These are phyloP conservation scores for Chaetomidium leptoderma DNA, from an alignment of 495 filamentous ascomycete species.

Conservation along the genomic window DNA sequence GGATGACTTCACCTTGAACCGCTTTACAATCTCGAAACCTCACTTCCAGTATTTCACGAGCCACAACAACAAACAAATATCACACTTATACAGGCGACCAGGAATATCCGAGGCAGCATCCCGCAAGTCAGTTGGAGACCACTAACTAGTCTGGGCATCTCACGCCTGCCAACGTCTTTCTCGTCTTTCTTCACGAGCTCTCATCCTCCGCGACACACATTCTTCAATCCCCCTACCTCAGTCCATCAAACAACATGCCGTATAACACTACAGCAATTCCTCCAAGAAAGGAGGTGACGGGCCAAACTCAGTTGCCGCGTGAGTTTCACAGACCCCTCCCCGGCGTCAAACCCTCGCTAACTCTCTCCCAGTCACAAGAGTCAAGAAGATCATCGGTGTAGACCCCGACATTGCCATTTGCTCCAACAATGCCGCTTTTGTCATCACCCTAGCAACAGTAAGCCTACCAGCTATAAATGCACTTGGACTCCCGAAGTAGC, in stretches of 20 bases:
- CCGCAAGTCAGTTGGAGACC: no score
- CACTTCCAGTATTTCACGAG: no score
- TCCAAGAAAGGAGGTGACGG: conserved; percentile 75
- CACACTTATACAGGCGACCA: no score
- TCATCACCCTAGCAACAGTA: conserved; percentile 86
- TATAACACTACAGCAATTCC: conserved; percentile 83
- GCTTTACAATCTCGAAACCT: not conserved
- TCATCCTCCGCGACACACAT: not conserved
- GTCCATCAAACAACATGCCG: conserved; percentile 59
- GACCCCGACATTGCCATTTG: conserved; percentile 81
- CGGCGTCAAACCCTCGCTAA: conserved; percentile 2
- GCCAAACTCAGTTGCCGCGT: conserved; percentile 81
- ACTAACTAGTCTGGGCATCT: no score
- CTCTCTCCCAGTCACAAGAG: conserved; percentile 65
- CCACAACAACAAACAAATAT: no score
- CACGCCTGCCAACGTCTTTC: no score
- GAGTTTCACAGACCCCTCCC: conserved; percentile 33
- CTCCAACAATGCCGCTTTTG: conserved; percentile 92
- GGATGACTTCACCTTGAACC: not conserved
- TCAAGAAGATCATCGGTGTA: conserved; percentile 86
- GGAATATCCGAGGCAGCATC: no score
- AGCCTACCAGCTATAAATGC: conserved; percentile 16
- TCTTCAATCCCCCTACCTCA: no score
- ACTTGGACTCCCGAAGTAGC: not conserved
- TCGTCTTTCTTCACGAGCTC: no score